These are phyloP conservation scores for Euphorbia schlechtendalii DNA, from an alignment of 441 rosid genomes.

Conservation along the genomic window DNA sequence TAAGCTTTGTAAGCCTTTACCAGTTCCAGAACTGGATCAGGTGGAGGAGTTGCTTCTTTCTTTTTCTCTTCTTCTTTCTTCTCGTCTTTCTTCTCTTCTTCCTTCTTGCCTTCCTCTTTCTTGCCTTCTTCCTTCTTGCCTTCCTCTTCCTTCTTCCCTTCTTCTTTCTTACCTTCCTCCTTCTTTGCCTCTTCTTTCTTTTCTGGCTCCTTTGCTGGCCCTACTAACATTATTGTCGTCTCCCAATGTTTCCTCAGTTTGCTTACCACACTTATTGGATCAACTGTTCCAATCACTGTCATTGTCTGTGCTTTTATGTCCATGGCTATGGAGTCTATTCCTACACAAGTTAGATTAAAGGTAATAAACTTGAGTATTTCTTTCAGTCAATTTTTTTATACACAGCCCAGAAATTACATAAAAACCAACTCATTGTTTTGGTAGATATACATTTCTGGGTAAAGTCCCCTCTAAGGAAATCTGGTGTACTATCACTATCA, in stretches of 20 bases:
- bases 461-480: not conserved
- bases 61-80: conserved; percentile 39
- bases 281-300: conserved; percentile 73
- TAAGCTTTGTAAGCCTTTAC: conserved; percentile 76
- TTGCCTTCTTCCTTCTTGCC: conserved; percentile 24
- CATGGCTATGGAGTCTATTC: conserved; percentile 81
- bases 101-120: conserved; percentile 36
- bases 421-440: no score
- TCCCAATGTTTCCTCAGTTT: conserved; percentile 81
- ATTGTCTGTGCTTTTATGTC: conserved; percentile 74
- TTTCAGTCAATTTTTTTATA: no score
- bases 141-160: conserved; percentile 23
- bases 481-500: not conserved
- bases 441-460: no score
- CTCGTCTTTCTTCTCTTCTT: conserved; percentile 27
- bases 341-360: conserved; percentile 32
- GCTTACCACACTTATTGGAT: conserved; percentile 71
- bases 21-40: conserved; percentile 63
- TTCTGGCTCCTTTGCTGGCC: conserved; percentile 89
- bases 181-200: conserved; percentile 80
- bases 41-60: conserved; percentile 35
- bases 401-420: no score
- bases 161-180: conserved; percentile 42
- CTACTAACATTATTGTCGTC: conserved; percentile 60
- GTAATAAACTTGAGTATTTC: no score